Base-by-base conservation (phyloP, 2,329 filamentous ascomycete genomes). In the Diaporthe sp. region DNA sequence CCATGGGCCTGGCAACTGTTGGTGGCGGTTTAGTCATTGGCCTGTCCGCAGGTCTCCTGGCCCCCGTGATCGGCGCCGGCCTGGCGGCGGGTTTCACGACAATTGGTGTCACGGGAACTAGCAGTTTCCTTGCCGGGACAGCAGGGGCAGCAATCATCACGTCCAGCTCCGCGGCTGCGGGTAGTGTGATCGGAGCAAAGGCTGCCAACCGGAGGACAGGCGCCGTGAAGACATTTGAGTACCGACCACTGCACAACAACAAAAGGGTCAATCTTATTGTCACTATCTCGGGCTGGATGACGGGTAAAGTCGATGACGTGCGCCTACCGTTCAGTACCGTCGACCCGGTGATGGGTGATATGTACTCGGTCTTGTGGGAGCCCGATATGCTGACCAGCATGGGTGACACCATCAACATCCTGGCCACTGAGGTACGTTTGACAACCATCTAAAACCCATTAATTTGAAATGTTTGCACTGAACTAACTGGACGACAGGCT, bases 231-330 rank as follows among this genome's bases (percentile, higher is more conserved):
- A 99, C 97, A 0, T 99, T 98, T 81, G 97, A 99, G 84, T 99
- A 98, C 83, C 92, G 96, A 60, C 97, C 97, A 9, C 87, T 99
- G 61, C 96, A 98, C 87, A 99, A 99, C 86, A 98, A 98, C 85
- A 99, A 99, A 85, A 90, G 96, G 75, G 94, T 98, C 53, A 98
- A 99, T 80, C 89, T 99, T 42, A 97, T 99, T 78, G 92, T 99
- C 53, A 98, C 97, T 0, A 92, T 99, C 42, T 95, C 96, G 0
- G 97, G 97, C 4, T 99, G 97, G 97, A 97, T 99, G 94, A 98
- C 95, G 55, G 97, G 97, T 81, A 98, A 98, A 82, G 93, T 98
- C 72, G 97, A 99, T 85, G 97, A 99, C 83, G 96, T 99, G 68
- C 94, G 97, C 76, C 86, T 99, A 81, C 97, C 97, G 10, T 99